Evolutionary conservation across 768 basidiomycete species (phyloP).

Genomic region (Boletus eberwhitei): DNA sequence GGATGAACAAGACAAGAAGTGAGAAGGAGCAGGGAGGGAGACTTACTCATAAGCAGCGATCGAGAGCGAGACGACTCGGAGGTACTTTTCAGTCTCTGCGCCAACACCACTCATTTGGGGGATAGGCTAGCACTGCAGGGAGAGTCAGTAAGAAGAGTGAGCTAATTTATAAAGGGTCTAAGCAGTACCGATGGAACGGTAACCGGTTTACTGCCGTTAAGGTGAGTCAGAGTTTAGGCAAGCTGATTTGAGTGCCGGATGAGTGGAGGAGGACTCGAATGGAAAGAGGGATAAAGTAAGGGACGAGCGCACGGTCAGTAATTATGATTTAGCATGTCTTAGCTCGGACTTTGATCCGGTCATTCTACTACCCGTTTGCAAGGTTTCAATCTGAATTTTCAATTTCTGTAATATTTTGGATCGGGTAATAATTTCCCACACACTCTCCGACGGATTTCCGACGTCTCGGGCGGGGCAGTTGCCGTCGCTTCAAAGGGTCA

Average conservation of each 20-base stretch:
- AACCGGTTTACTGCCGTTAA: constrained; percentile 22
- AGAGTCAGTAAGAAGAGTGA: background rate
- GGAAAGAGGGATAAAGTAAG: too few species aligned
- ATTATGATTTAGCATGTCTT: too few species aligned
- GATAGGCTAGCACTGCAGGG: background rate
- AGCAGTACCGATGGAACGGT: too few species aligned
- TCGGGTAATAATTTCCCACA: background rate
- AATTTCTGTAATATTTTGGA: too few species aligned
- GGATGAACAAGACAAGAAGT: background rate
- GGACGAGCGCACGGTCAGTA: too few species aligned
- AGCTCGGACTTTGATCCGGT: too few species aligned
- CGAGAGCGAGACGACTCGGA: constrained; percentile 36
- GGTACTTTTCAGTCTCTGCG: constrained; percentile 27
- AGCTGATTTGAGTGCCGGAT: too few species aligned
- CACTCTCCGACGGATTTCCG: background rate
- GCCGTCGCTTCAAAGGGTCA: background rate
- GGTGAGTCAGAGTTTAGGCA: background rate
- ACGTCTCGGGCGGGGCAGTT: background rate
- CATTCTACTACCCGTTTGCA: too few species aligned
- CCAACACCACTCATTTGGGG: constrained; percentile 17
- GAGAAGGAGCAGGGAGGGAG: background rate
- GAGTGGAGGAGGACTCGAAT: too few species aligned
- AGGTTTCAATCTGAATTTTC: too few species aligned
- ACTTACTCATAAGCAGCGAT: constrained; percentile 40
- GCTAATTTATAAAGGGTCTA: constrained; percentile 19